phyloP scores from a whole-genome alignment of 495 filamentous ascomycete species.

The Chlorociboria aeruginascens region DNA sequence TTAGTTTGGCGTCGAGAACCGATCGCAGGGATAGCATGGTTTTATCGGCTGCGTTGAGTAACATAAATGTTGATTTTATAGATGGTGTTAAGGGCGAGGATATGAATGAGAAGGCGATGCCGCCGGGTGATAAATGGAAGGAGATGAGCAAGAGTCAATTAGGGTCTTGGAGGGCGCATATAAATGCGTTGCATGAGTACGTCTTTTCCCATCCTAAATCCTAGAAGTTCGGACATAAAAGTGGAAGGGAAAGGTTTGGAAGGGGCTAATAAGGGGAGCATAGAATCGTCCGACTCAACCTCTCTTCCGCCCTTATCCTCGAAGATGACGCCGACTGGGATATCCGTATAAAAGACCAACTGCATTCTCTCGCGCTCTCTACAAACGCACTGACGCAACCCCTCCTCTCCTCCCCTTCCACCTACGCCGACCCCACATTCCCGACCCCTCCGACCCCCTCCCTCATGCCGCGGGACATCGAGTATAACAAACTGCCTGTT shows the following conservation, averaged over 20 bases:
- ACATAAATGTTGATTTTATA: slow-evolving; percentile 42
- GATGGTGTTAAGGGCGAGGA: slow-evolving; percentile 35
- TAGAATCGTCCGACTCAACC: slow-evolving; percentile 28
- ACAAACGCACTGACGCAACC: slow-evolving; percentile 12
- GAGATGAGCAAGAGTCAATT: slow-evolving; percentile 3
- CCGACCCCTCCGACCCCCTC: background rate
- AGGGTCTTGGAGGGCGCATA: slow-evolving; percentile 35
- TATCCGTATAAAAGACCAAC: slow-evolving; percentile 28
- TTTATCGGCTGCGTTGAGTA: slow-evolving; percentile 37
- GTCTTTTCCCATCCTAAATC: background rate
- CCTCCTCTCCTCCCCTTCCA: background rate
- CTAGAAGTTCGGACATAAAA: too few species aligned
- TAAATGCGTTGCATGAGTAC: slow-evolving; percentile 28
- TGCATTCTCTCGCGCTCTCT: slow-evolving; percentile 19
- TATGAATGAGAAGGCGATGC: slow-evolving; percentile 25
- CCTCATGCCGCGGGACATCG: background rate
- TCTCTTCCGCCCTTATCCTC: slow-evolving; percentile 31
- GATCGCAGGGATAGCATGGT: slow-evolving; percentile 52
- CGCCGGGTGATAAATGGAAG: slow-evolving; percentile 11
- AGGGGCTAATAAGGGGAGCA: too few species aligned
- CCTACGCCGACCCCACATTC: slow-evolving; percentile 20
- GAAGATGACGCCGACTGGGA: slow-evolving; percentile 41
- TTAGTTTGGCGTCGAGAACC: slow-evolving; percentile 46
- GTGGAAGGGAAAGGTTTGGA: too few species aligned
- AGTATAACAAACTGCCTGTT: slow-evolving; percentile 19